Base-by-base conservation (phyloP, 176 grass and related monocot genomes). In the Cenchrus purpureus region DNA sequence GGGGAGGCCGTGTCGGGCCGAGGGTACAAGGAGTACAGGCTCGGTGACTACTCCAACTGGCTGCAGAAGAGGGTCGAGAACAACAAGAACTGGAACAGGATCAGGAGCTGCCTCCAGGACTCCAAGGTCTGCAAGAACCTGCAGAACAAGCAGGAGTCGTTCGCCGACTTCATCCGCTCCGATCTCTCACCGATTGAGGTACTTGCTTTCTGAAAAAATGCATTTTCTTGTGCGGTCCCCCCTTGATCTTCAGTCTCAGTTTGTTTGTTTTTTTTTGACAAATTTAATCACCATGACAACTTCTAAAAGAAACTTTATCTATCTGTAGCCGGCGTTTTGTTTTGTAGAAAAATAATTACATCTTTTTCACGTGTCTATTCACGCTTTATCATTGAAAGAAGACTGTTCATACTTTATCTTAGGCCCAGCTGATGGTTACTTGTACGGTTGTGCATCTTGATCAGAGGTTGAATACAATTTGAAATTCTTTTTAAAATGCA, bases 41-140 rank as follows among this genome's bases (percentile, higher is more conserved):
- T 98, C 9, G 97, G 97, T 10, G 97, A 95, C 57, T 98, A 98
- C 82, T 94, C 93, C 15, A 89, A 88, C 82, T 98, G 97, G 97
- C 88, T 98, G 43, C 97, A 96, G 85, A 92, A 88, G 65, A 22
- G 93, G 67, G 90, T 98, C 0, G 87, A 87, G 75, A 91, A 53
- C 82, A 54, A 0, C 71, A 86, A 84, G 73, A 91, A 91, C 69
- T 98, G 97, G 97, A 71, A 74, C 69, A 88, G 10, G 86, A 92
- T 99, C 65, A 87, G 81, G 81, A 89, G 76, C 25, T 99, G 97
- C 90, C 81, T 99, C 40, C 84, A 82, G 65, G 84, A 92, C 42
- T 19, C 78, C 43, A 92, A 99, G 65, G 93, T 99, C 51, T 99
- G 97, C 85, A 76, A 85, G 66, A 83, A 45, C 1, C 69, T 99